These are phyloP conservation scores for Pisolithus thermaeus DNA, from an alignment of 1,284 basidiomycete genomes.

Conservation along the genomic window DNA sequence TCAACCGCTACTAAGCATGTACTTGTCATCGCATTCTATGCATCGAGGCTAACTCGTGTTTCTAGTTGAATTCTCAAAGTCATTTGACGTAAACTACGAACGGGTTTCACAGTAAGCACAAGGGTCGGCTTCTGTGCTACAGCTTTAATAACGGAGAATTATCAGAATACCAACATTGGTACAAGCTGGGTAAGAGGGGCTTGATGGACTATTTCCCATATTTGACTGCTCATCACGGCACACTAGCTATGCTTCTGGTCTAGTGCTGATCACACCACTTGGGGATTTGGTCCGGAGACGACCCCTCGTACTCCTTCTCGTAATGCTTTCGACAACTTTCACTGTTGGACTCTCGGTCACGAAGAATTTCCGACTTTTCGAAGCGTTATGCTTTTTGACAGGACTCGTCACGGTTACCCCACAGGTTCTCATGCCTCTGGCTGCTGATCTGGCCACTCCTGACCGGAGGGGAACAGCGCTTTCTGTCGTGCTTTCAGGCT, in stretches of 20 bases:
- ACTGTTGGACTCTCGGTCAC: conserved; percentile 55
- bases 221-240: not conserved
- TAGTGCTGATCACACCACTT: conserved; percentile 57
- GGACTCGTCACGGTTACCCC: conserved; percentile 52
- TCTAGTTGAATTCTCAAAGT: conserved; percentile 47
- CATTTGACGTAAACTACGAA: conserved; percentile 53
- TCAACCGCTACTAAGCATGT: conserved; percentile 62
- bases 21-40: not conserved
- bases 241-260: conserved; percentile 49
- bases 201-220: not conserved
- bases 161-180: conserved; percentile 43
- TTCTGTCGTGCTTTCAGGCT: conserved; percentile 61
- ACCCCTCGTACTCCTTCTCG: conserved; percentile 45
- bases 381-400: conserved; percentile 51
- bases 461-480: conserved; percentile 57
- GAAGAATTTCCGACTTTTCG: conserved; percentile 43
- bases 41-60: conserved; percentile 1
- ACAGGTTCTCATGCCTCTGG: conserved; percentile 58
- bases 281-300: conserved; percentile 64
- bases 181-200: conserved; percentile 39
- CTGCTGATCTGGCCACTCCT: conserved; percentile 61
- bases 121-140: not conserved
- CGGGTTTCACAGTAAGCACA: conserved; percentile 48
- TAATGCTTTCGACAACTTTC: conserved; percentile 41
- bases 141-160: not conserved